A percentile compares a stretch with the other conserved stretches of the same genome.
These are phyloP conservation scores for Candida morakotiae DNA, from an alignment of 805 yeast species.

Conservation along the genomic window DNA sequence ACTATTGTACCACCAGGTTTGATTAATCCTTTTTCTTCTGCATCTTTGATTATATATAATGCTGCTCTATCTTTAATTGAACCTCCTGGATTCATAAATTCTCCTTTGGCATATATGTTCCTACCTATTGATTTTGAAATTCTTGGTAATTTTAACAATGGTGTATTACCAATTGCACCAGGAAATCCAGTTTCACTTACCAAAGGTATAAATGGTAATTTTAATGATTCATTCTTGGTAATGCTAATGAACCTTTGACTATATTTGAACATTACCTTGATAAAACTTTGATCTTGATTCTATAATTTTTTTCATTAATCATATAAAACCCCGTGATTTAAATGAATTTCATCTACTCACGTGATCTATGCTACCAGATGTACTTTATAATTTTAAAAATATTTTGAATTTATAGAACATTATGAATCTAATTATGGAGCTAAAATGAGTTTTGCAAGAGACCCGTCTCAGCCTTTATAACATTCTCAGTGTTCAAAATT, in stretches of 20 bases:
- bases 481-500: too few relatives aligned
- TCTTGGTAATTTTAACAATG: conserved; percentile 47
- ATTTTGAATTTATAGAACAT: too few relatives aligned
- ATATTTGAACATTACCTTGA: background rate
- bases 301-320: too few relatives aligned
- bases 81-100: conserved; percentile 92
- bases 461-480: too few relatives aligned
- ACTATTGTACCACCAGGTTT: conserved; percentile 81
- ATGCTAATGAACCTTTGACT: conserved; percentile 14
- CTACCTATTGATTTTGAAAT: conserved; percentile 28
- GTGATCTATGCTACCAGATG: too few relatives aligned
- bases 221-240: conserved; percentile 11
- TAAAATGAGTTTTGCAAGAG: too few relatives aligned
- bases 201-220: conserved; percentile 56
- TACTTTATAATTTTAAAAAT: too few relatives aligned
- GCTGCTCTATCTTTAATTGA: conserved; percentile 92
- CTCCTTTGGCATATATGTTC: conserved; percentile 78
- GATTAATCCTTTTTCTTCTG: conserved; percentile 63
- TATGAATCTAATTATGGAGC: too few relatives aligned
- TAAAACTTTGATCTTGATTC: too few relatives aligned
- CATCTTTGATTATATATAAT: conserved; percentile 68
- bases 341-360: too few relatives aligned
- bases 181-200: conserved; percentile 65
- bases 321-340: background rate
- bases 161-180: conserved; percentile 92